Evolutionary conservation across 1,284 basidiomycete genomes (phyloP).

Genomic region (Boletus semigastroideus): DNA sequence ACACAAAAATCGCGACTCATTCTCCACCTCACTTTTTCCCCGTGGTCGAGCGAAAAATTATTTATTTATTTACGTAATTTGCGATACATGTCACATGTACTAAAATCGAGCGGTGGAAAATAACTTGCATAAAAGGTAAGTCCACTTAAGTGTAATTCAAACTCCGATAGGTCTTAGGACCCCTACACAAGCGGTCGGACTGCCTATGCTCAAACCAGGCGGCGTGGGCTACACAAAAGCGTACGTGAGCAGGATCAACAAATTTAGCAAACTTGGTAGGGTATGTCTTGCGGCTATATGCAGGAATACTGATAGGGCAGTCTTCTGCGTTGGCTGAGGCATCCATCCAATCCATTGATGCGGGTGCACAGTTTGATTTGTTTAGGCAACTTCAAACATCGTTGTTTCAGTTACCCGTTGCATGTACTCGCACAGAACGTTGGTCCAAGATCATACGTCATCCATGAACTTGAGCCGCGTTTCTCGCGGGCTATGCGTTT

Average conservation of each 20-base stretch:
- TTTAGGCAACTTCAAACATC: not conserved
- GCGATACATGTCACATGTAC: no score
- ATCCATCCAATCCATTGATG: conserved; percentile 20
- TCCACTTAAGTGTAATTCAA: no score
- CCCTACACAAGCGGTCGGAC: no score
- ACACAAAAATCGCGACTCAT: no score
- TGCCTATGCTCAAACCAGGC: no score
- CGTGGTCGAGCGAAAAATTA: no score
- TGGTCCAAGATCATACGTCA: not conserved
- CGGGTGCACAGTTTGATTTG: not conserved
- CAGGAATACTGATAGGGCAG: conserved; percentile 24
- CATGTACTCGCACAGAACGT: conserved; percentile 42
- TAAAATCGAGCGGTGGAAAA: no score
- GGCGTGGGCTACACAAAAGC: conserved; percentile 5
- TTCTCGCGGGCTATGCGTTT: conserved; percentile 33
- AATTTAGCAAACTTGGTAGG: conserved; percentile 41
- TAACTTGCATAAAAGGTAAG: no score
- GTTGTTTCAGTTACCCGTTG: conserved; percentile 34
- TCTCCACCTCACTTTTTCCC: no score
- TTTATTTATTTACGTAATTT: no score
- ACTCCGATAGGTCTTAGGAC: no score
- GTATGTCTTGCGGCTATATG: conserved; percentile 23
- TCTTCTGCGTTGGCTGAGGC: conserved; percentile 34
- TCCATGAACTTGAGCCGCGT: conserved; percentile 18
- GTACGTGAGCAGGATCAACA: conserved; percentile 29